These are phyloP conservation scores for Neopestalotiopsis sp. DNA, from an alignment of 2,329 filamentous ascomycete genomes.

Conservation along the genomic window DNA sequence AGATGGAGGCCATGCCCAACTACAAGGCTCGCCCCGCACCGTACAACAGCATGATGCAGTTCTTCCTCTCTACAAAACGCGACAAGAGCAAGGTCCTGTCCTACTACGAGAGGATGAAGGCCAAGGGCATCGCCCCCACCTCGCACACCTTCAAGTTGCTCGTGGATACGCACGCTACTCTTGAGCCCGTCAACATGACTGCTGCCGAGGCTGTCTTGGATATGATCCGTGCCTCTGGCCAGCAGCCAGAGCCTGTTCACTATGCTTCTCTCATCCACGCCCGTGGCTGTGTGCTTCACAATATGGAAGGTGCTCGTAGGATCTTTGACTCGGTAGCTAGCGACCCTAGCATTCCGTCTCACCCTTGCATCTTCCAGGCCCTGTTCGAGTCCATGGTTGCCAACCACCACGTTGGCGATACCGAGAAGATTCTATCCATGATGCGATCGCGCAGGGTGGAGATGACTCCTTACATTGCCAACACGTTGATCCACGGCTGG, in stretches of 20 bases:
- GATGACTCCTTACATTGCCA: slow-evolving; percentile 97
- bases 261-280: slow-evolving; percentile 96
- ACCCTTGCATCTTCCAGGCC: slow-evolving; percentile 91
- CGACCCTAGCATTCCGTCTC: slow-evolving; percentile 70
- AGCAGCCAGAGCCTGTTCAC: slow-evolving; percentile 88
- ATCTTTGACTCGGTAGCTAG: slow-evolving; percentile 83
- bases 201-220: slow-evolving; percentile 85
- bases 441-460: slow-evolving; percentile 80
- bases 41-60: slow-evolving; percentile 99
- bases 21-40: slow-evolving; percentile 97
- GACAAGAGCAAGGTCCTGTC: slow-evolving; percentile 91
- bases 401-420: slow-evolving; percentile 83
- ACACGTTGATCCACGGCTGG: slow-evolving; percentile 98
- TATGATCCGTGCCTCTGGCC: slow-evolving; percentile 75
- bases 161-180: slow-evolving; percentile 91
- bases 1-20: slow-evolving; percentile 99
- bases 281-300: slow-evolving; percentile 90
- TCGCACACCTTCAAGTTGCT: slow-evolving; percentile 98
- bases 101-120: slow-evolving; percentile 95
- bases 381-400: slow-evolving; percentile 97
- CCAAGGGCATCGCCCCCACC: slow-evolving; percentile 85
- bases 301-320: slow-evolving; percentile 81
- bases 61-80: slow-evolving; percentile 96
- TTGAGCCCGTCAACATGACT: slow-evolving; percentile 88
- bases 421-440: slow-evolving; percentile 73